A percentile compares a stretch with the other conserved stretches of the same genome.
phyloP scores from a whole-genome alignment of 1,139 yeast genomes.

The Geotrichum aggregatum region DNA sequence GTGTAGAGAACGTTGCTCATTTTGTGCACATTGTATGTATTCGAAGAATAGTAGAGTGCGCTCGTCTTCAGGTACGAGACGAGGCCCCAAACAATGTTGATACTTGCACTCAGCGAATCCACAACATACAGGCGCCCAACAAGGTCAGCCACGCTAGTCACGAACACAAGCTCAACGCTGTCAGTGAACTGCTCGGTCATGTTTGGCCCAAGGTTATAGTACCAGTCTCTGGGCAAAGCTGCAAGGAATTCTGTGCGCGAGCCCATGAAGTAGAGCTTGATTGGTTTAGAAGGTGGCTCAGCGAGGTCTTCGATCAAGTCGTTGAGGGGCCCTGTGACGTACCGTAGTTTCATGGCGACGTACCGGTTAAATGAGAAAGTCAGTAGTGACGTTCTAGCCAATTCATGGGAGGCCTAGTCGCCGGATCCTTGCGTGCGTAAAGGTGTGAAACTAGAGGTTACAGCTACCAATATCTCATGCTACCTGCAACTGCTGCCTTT shows the following conservation, averaged over 20 bases:
- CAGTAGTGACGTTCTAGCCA: too few relatives aligned
- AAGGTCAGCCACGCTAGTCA: slow-evolving; percentile 7
- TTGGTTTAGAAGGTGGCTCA: not conserved
- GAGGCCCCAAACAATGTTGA: slow-evolving; percentile 6
- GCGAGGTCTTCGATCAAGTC: slow-evolving; percentile 12
- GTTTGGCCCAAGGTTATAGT: not conserved
- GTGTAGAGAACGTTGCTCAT: slow-evolving; percentile 11
- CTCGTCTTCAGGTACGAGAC: slow-evolving; percentile 5
- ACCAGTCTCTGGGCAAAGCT: slow-evolving; percentile 12
- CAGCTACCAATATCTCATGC: too few relatives aligned
- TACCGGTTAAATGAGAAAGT: too few relatives aligned
- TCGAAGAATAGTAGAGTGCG: not conserved
- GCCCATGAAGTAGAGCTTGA: slow-evolving; percentile 10
- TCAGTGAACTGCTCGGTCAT: slow-evolving; percentile 20
- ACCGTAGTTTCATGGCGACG: slow-evolving; percentile 6
- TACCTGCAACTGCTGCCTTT: too few relatives aligned
- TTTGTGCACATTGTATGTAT: slow-evolving; percentile 10
- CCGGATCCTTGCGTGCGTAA: too few relatives aligned
- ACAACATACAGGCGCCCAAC: not conserved
- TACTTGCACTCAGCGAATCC: not conserved
- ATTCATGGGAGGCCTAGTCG: too few relatives aligned
- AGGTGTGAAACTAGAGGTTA: too few relatives aligned
- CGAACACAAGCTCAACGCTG: slow-evolving; percentile 11
- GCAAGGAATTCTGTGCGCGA: slow-evolving; percentile 6
- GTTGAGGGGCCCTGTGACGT: slow-evolving; percentile 7